Evolutionary conservation across 495 filamentous ascomycete genomes (phyloP).

Genomic region (Cercophora samala): DNA sequence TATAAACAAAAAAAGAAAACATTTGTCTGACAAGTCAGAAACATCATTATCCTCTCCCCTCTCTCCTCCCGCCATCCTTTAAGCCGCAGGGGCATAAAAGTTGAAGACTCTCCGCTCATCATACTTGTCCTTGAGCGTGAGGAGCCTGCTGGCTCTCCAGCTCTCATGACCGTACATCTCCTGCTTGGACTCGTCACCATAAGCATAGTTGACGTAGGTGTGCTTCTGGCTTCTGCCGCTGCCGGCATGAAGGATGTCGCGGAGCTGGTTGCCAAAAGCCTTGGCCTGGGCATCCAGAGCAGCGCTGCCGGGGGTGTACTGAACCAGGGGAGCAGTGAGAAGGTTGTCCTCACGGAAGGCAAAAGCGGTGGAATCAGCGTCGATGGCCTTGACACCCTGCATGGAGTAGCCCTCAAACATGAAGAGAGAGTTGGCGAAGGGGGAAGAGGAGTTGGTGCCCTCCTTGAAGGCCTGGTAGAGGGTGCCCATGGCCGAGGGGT

Average conservation of each 20-base stretch:
- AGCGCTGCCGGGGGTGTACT: constrained; percentile 35
- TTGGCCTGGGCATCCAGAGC: constrained; percentile 35
- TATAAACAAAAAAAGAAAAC: neutral
- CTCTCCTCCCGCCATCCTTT: neutral
- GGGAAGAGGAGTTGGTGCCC: constrained; percentile 20
- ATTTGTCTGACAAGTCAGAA: too few species aligned
- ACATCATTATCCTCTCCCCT: too few species aligned
- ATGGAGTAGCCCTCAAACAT: constrained; percentile 56
- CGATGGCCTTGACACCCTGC: constrained; percentile 44
- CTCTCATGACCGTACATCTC: constrained; percentile 51
- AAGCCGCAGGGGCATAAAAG: constrained; percentile 49
- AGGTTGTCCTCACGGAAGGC: constrained; percentile 44
- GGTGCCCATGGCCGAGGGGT: constrained; percentile 41
- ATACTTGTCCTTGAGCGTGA: constrained; percentile 52
- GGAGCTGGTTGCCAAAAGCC: constrained; percentile 41
- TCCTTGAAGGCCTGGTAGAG: constrained; percentile 42
- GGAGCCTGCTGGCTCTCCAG: constrained; percentile 46
- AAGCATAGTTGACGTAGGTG: constrained; percentile 61
- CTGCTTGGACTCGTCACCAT: constrained; percentile 48
- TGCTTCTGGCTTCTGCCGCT: constrained; percentile 38
- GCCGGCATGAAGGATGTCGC: constrained; percentile 40
- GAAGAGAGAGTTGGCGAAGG: constrained; percentile 43
- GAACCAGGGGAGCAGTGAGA: constrained; percentile 44
- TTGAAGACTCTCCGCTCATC: constrained; percentile 53
- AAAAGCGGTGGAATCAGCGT: constrained; percentile 39